phyloP scores from a whole-genome alignment of 179 eudicot species.

The Silene noctiflora region DNA sequence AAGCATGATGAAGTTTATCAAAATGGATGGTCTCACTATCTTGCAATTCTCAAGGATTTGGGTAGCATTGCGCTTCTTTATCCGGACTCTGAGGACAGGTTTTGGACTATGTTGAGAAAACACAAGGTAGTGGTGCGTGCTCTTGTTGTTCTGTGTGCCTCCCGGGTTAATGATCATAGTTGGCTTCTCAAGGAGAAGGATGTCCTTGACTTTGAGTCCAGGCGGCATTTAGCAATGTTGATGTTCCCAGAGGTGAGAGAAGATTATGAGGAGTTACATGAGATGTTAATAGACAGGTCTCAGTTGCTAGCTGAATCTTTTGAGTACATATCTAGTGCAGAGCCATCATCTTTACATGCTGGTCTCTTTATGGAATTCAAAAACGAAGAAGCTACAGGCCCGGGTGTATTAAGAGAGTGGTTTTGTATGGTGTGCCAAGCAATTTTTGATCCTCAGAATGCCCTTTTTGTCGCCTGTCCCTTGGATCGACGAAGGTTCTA shows the following conservation, averaged over 20 bases:
- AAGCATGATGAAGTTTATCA: slow-evolving; percentile 26
- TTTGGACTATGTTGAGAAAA: slow-evolving; percentile 49
- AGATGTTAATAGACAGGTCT: slow-evolving; percentile 90
- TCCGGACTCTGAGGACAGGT: slow-evolving; percentile 40
- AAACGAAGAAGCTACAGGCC: slow-evolving; percentile 95
- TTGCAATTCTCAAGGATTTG: slow-evolving; percentile 65
- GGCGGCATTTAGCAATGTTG: slow-evolving; percentile 84
- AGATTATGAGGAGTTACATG: slow-evolving; percentile 80
- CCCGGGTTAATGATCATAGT: slow-evolving; percentile 45
- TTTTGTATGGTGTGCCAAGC: slow-evolving; percentile 80
- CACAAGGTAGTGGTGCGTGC: slow-evolving; percentile 44
- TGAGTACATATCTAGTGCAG: slow-evolving; percentile 64
- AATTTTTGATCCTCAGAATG: slow-evolving; percentile 78
- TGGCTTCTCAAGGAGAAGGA: slow-evolving; percentile 77
- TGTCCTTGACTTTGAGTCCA: slow-evolving; percentile 64
- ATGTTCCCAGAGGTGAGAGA: slow-evolving; percentile 79
- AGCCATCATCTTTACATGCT: slow-evolving; percentile 48
- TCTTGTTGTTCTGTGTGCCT: slow-evolving; percentile 60
- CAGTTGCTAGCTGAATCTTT: slow-evolving; percentile 79
- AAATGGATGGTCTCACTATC: slow-evolving; percentile 52
- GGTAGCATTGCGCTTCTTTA: slow-evolving; percentile 43
- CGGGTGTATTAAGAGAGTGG: slow-evolving; percentile 98
- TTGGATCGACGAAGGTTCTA: slow-evolving; percentile 83
- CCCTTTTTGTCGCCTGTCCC: slow-evolving; percentile 79
- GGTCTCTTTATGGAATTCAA: slow-evolving; percentile 91